phyloP scores from a whole-genome alignment of 2,329 filamentous ascomycete species.

The Waltergamsia citrina region DNA sequence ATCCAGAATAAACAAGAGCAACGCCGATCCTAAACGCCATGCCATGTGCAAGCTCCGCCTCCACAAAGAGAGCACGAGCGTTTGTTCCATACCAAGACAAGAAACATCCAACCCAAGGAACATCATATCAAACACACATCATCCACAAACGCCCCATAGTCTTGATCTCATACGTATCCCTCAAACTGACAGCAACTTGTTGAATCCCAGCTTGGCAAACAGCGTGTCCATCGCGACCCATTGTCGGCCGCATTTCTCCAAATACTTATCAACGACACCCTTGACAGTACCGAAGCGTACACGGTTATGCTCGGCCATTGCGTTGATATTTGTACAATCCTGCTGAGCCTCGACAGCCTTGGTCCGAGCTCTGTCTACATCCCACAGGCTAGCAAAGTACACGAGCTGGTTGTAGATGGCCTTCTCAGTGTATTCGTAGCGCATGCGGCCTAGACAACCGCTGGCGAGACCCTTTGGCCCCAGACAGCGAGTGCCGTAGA shows the following conservation, averaged over 20 bases:
- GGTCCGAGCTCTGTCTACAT: slow-evolving; percentile 70
- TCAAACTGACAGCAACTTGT: slow-evolving; percentile 12
- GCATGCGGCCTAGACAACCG: slow-evolving; percentile 81
- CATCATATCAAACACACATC: no score
- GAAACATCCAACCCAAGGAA: no score
- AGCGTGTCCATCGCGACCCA: slow-evolving; percentile 92
- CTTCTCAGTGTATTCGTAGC: slow-evolving; percentile 80
- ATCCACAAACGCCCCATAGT: no score
- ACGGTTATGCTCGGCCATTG: slow-evolving; percentile 75
- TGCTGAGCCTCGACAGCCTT: slow-evolving; percentile 26
- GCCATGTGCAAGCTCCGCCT: no score
- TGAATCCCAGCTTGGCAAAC: slow-evolving; percentile 60
- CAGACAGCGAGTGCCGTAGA: slow-evolving; percentile 84
- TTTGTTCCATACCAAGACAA: no score
- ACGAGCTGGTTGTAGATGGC: slow-evolving; percentile 90
- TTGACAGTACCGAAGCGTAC: slow-evolving; percentile 67
- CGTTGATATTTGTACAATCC: slow-evolving; percentile 44
- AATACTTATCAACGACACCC: slow-evolving; percentile 69
- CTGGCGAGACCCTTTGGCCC: slow-evolving; percentile 77
- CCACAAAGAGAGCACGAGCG: no score
- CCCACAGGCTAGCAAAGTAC: slow-evolving; percentile 78
- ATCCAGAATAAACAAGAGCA: neutral
- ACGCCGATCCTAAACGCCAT: slow-evolving; percentile 1
- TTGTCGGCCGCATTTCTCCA: slow-evolving; percentile 82
- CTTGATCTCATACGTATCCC: no score